Base-by-base conservation (phyloP, 2,329 filamentous ascomycete species). In the Aspergillus sergii region DNA sequence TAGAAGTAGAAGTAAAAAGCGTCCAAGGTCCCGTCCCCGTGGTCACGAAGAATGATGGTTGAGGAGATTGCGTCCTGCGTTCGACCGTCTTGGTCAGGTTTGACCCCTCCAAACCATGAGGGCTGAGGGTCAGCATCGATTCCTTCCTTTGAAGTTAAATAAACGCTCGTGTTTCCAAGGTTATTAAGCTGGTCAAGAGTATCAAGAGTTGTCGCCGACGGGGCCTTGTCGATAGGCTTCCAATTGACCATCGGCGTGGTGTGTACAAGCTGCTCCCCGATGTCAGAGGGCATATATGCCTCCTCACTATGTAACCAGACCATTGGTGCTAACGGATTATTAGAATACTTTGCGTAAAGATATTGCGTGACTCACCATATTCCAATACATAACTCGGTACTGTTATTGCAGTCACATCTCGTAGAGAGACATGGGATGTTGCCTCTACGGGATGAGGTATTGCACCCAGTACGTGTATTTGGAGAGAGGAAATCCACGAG, bases 1-100 rank as follows among this genome's bases (percentile, higher is more conserved):
- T 86, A 87, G 68, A 88, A 89, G 69, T 87, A 88, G 72, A 88
- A 86, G 74, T 88, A 89, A 69, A 88, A 89, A 0, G 82, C 86
- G 76, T 89, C 86, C 2, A 88, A 75, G 4, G 77, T 79, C 28
- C 80, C 75, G 58, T 81, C 76, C 0, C 82, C 84, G 63, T 88
- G 86, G 66, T 88, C 82, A 60, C 83, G 84, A 5, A 88, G 81
- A 23, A 91, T 83, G 36, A 90, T 81, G 0, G 81, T 80, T 43
- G 81, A 81, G 5, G 82, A 82, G 4, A 81, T 79, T 3, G 84
- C 84, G 43, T 80, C 78, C 1, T 80, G 73, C 0, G 84, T 88
- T 61, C 82, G 80, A 8, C 86, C 85, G 7, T 76, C 73, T 10
- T 70, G 69, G 68, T 86, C 80, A 0, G 88, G 88, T 8, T 75